Percentiles rank a stretch among this genome's conserved stretches.
Conservation (phyloP, 1,139 yeast genomes). For the Kurtzmaniella quercitrusa region DNA sequence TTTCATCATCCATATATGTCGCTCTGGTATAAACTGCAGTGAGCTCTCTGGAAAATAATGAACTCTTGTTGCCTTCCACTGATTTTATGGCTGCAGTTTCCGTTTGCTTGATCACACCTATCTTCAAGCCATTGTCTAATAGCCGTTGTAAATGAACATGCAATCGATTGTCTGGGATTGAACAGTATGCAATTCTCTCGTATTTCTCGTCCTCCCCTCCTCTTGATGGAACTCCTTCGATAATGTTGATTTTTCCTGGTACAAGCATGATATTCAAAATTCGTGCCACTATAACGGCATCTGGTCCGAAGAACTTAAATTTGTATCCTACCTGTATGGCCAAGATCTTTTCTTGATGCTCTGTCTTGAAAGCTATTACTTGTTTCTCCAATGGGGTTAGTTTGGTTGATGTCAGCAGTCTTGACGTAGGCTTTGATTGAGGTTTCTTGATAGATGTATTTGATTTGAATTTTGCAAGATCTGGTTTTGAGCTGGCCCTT, state of each 20-base stretch:
- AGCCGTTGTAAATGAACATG: slow-evolving; percentile 71
- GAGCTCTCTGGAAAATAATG: slow-evolving; percentile 62
- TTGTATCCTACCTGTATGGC: slow-evolving; percentile 90
- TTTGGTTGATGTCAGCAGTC: slow-evolving; percentile 6
- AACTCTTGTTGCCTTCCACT: slow-evolving; percentile 37
- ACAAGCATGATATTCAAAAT: slow-evolving; percentile 68
- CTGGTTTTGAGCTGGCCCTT: no score
- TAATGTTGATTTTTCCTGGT: slow-evolving; percentile 56
- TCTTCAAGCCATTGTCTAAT: slow-evolving; percentile 60
- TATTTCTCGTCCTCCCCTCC: slow-evolving; percentile 30
- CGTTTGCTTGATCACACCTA: slow-evolving; percentile 82
- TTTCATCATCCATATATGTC: slow-evolving; percentile 70
- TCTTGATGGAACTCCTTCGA: slow-evolving; percentile 23
- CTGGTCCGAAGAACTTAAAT: slow-evolving; percentile 80
- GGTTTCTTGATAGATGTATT: no score
- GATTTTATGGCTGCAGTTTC: slow-evolving; percentile 74
- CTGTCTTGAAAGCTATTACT: slow-evolving; percentile 56
- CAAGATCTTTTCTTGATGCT: slow-evolving; percentile 61
- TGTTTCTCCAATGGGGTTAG: slow-evolving; percentile 81
- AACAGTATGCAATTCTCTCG: slow-evolving; percentile 73
- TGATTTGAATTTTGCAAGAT: background rate
- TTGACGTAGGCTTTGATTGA: no score
- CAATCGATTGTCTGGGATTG: slow-evolving; percentile 74
- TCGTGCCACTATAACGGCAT: slow-evolving; percentile 66
- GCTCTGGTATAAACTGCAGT: slow-evolving; percentile 79